Evolutionary conservation across 768 basidiomycete species (phyloP), one percentile per base, ranked within the genome.

Genomic region (Leccinum rimulosum): DNA sequence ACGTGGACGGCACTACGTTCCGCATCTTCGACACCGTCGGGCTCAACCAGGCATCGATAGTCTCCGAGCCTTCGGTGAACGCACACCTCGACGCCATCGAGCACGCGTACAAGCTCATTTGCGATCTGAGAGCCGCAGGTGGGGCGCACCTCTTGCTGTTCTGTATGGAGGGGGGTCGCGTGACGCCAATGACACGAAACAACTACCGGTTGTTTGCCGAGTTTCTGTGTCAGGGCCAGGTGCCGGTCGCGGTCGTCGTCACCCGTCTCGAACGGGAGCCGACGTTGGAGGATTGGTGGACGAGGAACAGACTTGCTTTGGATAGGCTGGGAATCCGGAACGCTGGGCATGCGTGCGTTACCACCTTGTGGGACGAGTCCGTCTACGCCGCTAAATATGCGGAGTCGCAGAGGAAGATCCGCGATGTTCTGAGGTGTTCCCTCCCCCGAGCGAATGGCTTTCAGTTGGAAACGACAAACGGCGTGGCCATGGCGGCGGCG

Each of bases 131-230:
- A 3, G 19, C 19, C 0, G 28, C 38, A 7, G 73, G 66, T 11
- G 77, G 77, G 17, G 60, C 78, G 19, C 72, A 66, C 56, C 74
- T 79, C 14, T 70, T 80, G 7, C 62, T 79, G 1, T 77, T 70
- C 54, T 70, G 70, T 59, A 68, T 78, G 66, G 71, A 72, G 1
- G 73, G 66, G 1, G 58, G 70, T 49, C 67, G 40, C 2, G 40
- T 78, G 58, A 73, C 62, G 19, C 62, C 67, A 15, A 59, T 66
- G 0, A 59, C 66, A 28, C 63, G 64, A 47, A 67, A 68, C 61
- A 79, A 77, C 52, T 79, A 75, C 62, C 57, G 60, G 31, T 51
- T 77, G 12, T 76, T 77, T 59, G 55, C 65, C 43, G 70, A 78
- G 35, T 66, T 75, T n/a, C 66, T 78, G 15, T 78, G 75, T 57